A percentile compares a stretch with the other conserved stretches of the same genome.
phyloP scores from a whole-genome alignment of 2,329 filamentous ascomycete genomes.

The Stagonosporopsis tanaceti region DNA sequence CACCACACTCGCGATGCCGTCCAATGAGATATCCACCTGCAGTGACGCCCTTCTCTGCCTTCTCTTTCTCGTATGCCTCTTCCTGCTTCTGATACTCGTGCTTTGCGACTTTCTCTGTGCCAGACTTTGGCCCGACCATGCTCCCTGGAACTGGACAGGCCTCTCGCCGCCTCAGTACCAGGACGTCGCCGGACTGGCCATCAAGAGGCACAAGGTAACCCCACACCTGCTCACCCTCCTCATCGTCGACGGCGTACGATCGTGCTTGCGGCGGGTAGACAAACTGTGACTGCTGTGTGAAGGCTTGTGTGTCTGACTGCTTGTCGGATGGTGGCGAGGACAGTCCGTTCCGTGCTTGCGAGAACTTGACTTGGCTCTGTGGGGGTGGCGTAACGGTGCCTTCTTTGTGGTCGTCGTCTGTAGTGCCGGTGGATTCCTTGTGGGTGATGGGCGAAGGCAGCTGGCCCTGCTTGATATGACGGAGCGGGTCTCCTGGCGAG shows the following conservation, averaged over 20 bases:
- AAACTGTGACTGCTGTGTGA: slow-evolving; percentile 90
- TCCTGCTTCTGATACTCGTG: slow-evolving; percentile 67
- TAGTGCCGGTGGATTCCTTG: slow-evolving; percentile 67
- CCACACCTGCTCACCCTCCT: slow-evolving; percentile 88
- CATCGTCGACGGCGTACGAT: slow-evolving; percentile 84
- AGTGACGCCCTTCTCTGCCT: slow-evolving; percentile 62
- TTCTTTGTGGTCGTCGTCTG: slow-evolving; percentile 67
- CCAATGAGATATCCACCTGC: slow-evolving; percentile 91
- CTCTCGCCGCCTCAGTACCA: slow-evolving; percentile 79
- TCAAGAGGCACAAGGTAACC: slow-evolving; percentile 90
- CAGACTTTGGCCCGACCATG: slow-evolving; percentile 48
- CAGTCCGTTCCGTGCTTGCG: slow-evolving; percentile 47
- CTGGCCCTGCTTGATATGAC: slow-evolving; percentile 61
- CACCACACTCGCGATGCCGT: slow-evolving; percentile 91
- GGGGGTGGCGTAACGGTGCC: slow-evolving; percentile 72
- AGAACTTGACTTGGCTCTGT: slow-evolving; percentile 40
- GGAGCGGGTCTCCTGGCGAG: slow-evolving; percentile 59
- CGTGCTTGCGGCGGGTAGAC: slow-evolving; percentile 74
- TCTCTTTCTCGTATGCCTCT: slow-evolving; percentile 66
- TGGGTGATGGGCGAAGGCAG: slow-evolving; percentile 84
- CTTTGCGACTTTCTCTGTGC: slow-evolving; percentile 56
- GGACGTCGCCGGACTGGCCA: slow-evolving; percentile 69
- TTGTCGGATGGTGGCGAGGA: slow-evolving; percentile 61
- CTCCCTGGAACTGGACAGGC: slow-evolving; percentile 69
- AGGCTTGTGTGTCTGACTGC: slow-evolving; percentile 61